A percentile compares a stretch with the other conserved stretches of the same genome.
Evolutionary conservation across 306 rosid genomes (phyloP).

Genomic region (Benincasa hispida): DNA sequence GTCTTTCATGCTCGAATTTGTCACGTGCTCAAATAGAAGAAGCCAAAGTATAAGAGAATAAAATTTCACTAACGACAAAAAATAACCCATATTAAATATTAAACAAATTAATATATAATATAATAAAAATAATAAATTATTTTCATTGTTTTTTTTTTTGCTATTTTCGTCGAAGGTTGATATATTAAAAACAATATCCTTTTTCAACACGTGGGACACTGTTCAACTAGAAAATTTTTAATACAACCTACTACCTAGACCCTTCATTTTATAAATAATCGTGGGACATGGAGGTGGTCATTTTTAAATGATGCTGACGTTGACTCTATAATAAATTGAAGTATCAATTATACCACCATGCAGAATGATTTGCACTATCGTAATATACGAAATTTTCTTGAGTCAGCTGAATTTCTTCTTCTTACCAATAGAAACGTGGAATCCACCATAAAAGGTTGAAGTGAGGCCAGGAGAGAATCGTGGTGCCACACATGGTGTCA

Average conservation of each 20-base stretch:
- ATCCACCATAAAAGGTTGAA: constrained; percentile 52
- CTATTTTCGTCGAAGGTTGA: not conserved
- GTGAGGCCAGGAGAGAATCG: constrained; percentile 81
- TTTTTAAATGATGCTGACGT: not conserved
- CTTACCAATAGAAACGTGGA: constrained; percentile 34
- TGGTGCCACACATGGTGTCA: constrained; percentile 16
- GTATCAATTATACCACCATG: not conserved
- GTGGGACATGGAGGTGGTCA: too few species aligned
- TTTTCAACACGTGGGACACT: not conserved
- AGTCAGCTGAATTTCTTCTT: not conserved
- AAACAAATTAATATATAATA: too few species aligned
- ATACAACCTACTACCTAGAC: not conserved
- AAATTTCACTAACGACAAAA: too few species aligned
- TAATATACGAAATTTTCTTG: too few species aligned
- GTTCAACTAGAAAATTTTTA: not conserved
- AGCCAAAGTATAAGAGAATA: too few species aligned
- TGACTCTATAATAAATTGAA: too few species aligned
- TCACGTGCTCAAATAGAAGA: too few species aligned
- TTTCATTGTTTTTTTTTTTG: too few species aligned
- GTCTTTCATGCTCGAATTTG: too few species aligned
- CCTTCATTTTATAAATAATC: not conserved
- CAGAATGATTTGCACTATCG: not conserved
- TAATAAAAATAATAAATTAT: too few species aligned
- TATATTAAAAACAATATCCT: not conserved
- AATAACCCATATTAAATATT: too few species aligned